Percentiles rank a stretch among this genome's conserved stretches.
Conservation (phyloP, 1,284 basidiomycete genomes). For the Tetrapyrgos nigripes region DNA sequence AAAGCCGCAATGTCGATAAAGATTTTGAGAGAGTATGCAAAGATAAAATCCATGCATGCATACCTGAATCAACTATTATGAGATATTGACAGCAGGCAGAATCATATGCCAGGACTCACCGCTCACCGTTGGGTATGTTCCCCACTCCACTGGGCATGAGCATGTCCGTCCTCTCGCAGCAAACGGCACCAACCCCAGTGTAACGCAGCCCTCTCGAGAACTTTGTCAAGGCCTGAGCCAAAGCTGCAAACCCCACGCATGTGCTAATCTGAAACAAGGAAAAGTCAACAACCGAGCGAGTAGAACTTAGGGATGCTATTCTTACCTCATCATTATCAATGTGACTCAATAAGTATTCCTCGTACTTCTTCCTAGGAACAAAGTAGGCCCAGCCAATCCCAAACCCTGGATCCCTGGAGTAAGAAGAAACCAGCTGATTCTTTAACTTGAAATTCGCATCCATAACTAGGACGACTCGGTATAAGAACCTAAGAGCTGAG, state of each 20-base stretch:
- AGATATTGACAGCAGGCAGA: background rate
- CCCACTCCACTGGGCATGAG: slow-evolving; percentile 6
- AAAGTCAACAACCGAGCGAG: background rate
- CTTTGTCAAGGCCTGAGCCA: slow-evolving; percentile 6
- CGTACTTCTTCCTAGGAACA: background rate
- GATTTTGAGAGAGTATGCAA: background rate
- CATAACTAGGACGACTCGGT: background rate
- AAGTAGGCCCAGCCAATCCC: slow-evolving; percentile 6
- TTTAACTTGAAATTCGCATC: slow-evolving; percentile 3
- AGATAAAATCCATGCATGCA: slow-evolving; percentile 1
- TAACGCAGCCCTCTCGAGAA: slow-evolving; percentile 2
- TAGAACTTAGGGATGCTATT: background rate
- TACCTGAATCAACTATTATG: background rate
- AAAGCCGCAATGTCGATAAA: background rate
- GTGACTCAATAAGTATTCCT: background rate
- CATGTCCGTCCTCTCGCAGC: slow-evolving; percentile 9
- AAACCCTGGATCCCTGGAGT: slow-evolving; percentile 1
- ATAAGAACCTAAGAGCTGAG: background rate
- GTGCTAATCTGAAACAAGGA: slow-evolving; percentile 7
- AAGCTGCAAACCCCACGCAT: slow-evolving; percentile 7
- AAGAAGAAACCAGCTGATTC: slow-evolving; percentile 7
- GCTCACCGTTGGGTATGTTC: slow-evolving; percentile 11
- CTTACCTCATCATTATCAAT: background rate
- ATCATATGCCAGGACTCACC: background rate
- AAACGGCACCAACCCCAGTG: slow-evolving; percentile 3